Percentiles rank a stretch among this genome's conserved stretches.
These are phyloP conservation scores for Saitozyma podzolica DNA, from an alignment of 768 basidiomycete species.

Conservation along the genomic window DNA sequence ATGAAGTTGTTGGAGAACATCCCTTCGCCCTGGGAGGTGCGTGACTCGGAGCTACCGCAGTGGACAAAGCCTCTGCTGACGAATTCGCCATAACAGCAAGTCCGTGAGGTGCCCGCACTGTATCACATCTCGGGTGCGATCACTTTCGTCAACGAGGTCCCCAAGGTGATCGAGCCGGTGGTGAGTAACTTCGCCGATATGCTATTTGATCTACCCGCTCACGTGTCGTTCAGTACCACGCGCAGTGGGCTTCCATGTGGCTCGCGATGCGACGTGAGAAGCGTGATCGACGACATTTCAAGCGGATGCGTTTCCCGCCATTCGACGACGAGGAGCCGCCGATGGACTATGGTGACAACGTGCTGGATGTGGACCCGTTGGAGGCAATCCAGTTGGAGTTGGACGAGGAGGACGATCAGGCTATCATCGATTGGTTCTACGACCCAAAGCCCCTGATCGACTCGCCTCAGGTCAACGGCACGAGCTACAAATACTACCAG, in stretches of 20 bases:
- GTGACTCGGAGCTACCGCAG: slow-evolving; percentile 13
- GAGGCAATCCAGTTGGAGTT: slow-evolving; percentile 97
- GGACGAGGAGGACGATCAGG: slow-evolving; percentile 83
- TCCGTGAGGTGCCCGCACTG: slow-evolving; percentile 95
- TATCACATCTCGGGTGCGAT: slow-evolving; percentile 99
- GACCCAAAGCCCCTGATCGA: slow-evolving; percentile 92
- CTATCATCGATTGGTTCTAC: slow-evolving; percentile 98
- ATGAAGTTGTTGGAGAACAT: slow-evolving; percentile 99
- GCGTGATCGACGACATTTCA: slow-evolving; percentile 96
- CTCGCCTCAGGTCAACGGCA: slow-evolving; percentile 84
- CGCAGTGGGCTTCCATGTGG: slow-evolving; percentile 99
- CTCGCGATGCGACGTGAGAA: slow-evolving; percentile 98
- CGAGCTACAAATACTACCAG: slow-evolving; percentile 90
- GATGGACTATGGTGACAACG: slow-evolving; percentile 97
- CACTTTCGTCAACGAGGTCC: slow-evolving; percentile 98
- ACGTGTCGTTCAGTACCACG: slow-evolving; percentile 66
- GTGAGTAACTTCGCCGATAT: slow-evolving; percentile 24
- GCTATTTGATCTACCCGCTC: background rate
- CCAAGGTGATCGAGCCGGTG: slow-evolving; percentile 92
- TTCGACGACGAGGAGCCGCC: slow-evolving; percentile 99
- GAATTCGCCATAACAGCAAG: slow-evolving; percentile 62
- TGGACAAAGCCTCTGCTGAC: slow-evolving; percentile 8
- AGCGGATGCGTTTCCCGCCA: slow-evolving; percentile 98
- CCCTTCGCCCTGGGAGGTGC: slow-evolving; percentile 84
- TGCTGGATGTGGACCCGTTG: slow-evolving; percentile 93